A percentile compares a stretch with the other conserved stretches of the same genome.
Conservation (phyloP, 108 stramenopile genomes). For the Cyclotella choctawhatcheeana region DNA sequence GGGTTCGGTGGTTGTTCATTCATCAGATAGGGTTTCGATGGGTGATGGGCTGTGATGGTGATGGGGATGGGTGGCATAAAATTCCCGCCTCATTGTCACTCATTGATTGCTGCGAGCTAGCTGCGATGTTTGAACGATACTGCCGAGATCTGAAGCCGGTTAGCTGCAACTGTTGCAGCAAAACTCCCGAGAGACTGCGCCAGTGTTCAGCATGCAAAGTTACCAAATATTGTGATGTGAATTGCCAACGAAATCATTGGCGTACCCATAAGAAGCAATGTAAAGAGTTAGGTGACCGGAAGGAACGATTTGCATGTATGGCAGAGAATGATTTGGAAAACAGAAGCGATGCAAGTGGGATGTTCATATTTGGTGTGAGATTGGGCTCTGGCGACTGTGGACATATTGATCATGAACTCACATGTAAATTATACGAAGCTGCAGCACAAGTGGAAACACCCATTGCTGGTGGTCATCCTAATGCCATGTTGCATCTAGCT, state of each 20-base stretch:
- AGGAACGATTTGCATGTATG: not conserved
- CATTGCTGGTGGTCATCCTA: conserved; percentile 9
- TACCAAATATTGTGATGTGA: conserved; percentile 1
- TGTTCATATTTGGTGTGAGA: not conserved
- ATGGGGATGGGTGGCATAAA: too few species aligned
- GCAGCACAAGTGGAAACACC: not conserved
- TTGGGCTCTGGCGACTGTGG: not conserved
- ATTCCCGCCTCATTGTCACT: too few species aligned
- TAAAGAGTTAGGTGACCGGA: not conserved
- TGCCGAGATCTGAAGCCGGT: not conserved
- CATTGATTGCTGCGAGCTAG: not conserved
- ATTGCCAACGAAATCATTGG: conserved; percentile 18
- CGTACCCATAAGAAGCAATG: conserved; percentile 13
- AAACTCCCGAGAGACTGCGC: not conserved
- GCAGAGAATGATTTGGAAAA: not conserved
- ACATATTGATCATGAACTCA: not conserved
- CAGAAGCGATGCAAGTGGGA: conserved; percentile 1
- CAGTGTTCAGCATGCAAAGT: not conserved
- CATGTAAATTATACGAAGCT: conserved; percentile 3
- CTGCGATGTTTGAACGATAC: not conserved
- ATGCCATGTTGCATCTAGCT: conserved; percentile 12
- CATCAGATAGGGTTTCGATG: not conserved
- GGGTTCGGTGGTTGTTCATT: not conserved
- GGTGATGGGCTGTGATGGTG: not conserved
- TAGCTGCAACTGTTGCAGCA: conserved; percentile 2